Conservation (phyloP, 306 rosid genomes). For the Fagus sylvatica region DNA sequence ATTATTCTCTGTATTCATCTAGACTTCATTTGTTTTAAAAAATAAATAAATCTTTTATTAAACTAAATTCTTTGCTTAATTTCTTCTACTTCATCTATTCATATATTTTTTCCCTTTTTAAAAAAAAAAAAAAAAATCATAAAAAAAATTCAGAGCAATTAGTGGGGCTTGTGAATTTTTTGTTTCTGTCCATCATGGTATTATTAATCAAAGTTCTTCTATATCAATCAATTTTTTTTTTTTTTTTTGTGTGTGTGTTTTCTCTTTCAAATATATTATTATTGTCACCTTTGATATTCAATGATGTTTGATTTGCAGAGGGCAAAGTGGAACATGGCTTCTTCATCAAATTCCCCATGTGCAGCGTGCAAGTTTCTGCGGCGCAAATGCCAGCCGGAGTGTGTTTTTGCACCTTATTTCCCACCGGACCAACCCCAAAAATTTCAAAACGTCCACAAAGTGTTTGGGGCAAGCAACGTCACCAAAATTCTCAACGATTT, state of each 20-base stretch:
- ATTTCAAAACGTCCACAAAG: constrained; percentile 89
- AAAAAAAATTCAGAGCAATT: neutral
- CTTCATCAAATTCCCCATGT: constrained; percentile 72
- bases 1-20: neutral
- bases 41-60: neutral
- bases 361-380: constrained; percentile 97
- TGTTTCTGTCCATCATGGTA: neutral
- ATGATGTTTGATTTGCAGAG: neutral
- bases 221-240: neutral
- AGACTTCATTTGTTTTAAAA: neutral
- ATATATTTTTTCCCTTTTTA: neutral
- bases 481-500: constrained; percentile 86
- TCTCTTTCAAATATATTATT: neutral
- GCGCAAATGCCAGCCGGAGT: constrained; percentile 92
- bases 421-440: constrained; percentile 98
- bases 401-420: constrained; percentile 91
- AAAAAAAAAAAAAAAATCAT: neutral
- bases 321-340: constrained; percentile 40
- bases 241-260: neutral
- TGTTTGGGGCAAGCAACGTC: constrained; percentile 93
- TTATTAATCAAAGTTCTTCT: neutral
- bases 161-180: neutral
- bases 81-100: neutral
- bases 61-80: neutral
- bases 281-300: neutral